These are phyloP conservation scores for Parafenestella ontariensis DNA, from an alignment of 2,329 filamentous ascomycete genomes.

Conservation along the genomic window DNA sequence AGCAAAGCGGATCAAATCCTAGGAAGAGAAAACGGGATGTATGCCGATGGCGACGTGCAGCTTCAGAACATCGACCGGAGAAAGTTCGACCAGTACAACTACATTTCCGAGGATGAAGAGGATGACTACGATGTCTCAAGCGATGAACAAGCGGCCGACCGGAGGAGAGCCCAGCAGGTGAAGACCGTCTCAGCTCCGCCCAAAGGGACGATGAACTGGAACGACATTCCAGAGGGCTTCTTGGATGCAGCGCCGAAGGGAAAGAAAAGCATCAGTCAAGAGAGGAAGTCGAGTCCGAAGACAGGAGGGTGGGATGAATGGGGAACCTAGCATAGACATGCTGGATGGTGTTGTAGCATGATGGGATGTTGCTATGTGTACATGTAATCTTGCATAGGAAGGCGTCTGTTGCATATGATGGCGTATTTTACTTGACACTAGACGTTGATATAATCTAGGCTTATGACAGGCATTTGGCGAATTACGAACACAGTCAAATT, in stretches of 20 bases:
- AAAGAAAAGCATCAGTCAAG: conserved; percentile 35
- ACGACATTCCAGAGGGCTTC: conserved; percentile 58
- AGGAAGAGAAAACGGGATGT: conserved; percentile 46
- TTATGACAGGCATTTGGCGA: background rate
- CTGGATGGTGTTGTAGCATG: conserved; percentile 7
- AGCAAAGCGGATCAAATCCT: conserved; percentile 53
- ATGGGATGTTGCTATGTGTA: conserved; percentile 19
- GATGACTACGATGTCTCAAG: conserved; percentile 44
- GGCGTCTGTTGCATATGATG: conserved; percentile 18
- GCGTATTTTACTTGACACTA: conserved; percentile 5
- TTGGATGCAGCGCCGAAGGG: conserved; percentile 36
- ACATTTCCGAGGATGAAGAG: conserved; percentile 50
- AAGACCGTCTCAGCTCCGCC: conserved; percentile 16
- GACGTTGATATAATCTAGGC: background rate
- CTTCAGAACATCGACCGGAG: conserved; percentile 51
- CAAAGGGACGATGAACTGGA: conserved; percentile 52
- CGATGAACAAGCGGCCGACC: conserved; percentile 39
- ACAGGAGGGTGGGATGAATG: conserved; percentile 44
- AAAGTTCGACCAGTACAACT: conserved; percentile 46
- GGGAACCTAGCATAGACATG: conserved; percentile 5
- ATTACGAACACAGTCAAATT: background rate
- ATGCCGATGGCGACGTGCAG: conserved; percentile 48
- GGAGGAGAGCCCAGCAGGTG: conserved; percentile 21
- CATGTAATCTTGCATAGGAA: conserved; percentile 21
- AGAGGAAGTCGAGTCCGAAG: conserved; percentile 32